Conservation (phyloP, 176 grass and related monocot species). For the Oryza officinalis region DNA sequence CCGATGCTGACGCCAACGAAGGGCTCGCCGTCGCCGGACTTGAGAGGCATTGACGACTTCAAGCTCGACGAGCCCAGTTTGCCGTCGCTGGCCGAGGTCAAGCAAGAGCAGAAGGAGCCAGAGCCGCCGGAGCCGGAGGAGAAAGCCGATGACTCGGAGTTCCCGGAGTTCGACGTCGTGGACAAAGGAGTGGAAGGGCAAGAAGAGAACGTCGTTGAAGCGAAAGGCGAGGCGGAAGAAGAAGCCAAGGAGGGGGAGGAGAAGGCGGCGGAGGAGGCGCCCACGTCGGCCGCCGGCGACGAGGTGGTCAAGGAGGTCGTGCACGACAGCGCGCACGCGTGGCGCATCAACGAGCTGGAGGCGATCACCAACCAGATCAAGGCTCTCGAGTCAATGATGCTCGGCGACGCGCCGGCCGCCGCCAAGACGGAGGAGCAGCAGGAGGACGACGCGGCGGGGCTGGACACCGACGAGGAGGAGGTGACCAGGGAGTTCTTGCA, state of each 20-base stretch:
- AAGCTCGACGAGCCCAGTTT: slow-evolving; percentile 69
- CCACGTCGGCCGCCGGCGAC: slow-evolving; percentile 31
- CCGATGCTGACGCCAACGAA: slow-evolving; percentile 41
- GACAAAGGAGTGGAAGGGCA: slow-evolving; percentile 81
- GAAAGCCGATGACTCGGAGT: slow-evolving; percentile 61
- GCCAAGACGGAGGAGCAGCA: slow-evolving; percentile 16
- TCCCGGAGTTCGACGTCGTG: slow-evolving; percentile 85
- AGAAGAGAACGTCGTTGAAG: slow-evolving; percentile 46
- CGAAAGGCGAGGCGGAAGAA: slow-evolving; percentile 17
- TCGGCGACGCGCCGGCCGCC: slow-evolving; percentile 23
- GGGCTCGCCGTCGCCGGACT: slow-evolving; percentile 45
- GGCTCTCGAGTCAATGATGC: slow-evolving; percentile 85
- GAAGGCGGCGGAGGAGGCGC: slow-evolving; percentile 22
- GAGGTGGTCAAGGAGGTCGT: slow-evolving; percentile 97
- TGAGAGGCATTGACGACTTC: slow-evolving; percentile 84
- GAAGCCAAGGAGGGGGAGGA: slow-evolving; percentile 3
- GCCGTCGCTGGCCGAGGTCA: slow-evolving; percentile 18
- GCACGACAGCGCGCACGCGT: slow-evolving; percentile 60
- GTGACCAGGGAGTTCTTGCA: slow-evolving; percentile 83
- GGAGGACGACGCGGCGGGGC: slow-evolving; percentile 34
- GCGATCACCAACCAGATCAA: slow-evolving; percentile 93
- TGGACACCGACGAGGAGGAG: slow-evolving; percentile 78
- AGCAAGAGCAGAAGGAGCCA: slow-evolving; percentile 10
- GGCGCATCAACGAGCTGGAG: slow-evolving; percentile 77
- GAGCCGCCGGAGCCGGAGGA: slow-evolving; percentile 19